phyloP scores from a whole-genome alignment of 441 rosid genomes.

The Adansonia madagascariensis region DNA sequence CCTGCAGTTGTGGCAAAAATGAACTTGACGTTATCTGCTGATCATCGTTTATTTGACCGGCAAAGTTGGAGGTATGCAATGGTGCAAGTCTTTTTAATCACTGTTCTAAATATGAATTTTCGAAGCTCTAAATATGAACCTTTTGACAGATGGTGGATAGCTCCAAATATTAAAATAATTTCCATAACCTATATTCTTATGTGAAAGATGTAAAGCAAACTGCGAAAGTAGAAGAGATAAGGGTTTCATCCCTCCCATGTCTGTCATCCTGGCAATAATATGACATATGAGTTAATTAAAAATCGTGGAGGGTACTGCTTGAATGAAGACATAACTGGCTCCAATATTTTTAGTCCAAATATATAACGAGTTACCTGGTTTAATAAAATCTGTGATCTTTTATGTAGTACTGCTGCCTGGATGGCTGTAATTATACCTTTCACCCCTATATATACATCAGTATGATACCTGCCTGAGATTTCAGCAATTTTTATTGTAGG shows the following conservation, averaged over 20 bases:
- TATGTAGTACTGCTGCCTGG: background rate
- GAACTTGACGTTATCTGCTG: slow-evolving; percentile 88
- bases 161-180: background rate
- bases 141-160: background rate
- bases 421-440: background rate
- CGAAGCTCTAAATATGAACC: background rate
- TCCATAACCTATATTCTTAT: background rate
- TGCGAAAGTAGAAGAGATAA: background rate
- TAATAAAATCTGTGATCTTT: background rate
- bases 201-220: background rate
- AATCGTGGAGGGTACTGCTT: background rate
- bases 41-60: slow-evolving; percentile 93
- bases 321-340: background rate
- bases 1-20: slow-evolving; percentile 79
- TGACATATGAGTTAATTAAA: background rate
- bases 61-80: slow-evolving; percentile 76
- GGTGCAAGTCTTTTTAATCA: slow-evolving; percentile 4
- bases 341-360: background rate
- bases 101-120: background rate
- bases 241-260: background rate
- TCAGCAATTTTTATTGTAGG: slow-evolving; percentile 53
- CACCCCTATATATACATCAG: background rate
- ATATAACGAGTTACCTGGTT: background rate
- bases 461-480: background rate
- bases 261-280: background rate